These are phyloP conservation scores for Trichoderma sp. DNA, from an alignment of 2,329 filamentous ascomycete genomes.

Conservation along the genomic window DNA sequence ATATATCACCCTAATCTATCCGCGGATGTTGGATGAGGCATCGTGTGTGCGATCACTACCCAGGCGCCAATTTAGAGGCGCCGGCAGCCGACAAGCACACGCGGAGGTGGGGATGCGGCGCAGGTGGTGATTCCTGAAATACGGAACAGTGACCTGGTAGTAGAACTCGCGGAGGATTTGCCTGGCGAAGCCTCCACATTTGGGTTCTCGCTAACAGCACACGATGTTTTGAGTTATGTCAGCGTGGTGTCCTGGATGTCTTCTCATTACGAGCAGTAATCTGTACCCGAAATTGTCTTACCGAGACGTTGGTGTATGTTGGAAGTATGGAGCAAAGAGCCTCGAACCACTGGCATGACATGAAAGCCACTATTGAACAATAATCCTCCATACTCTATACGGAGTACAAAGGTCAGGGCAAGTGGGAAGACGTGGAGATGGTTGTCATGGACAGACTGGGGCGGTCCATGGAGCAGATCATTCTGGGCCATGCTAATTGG, in stretches of 20 bases:
- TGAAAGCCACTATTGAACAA: background rate
- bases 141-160: background rate
- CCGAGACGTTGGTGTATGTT: background rate
- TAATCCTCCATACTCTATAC: constrained; percentile 1
- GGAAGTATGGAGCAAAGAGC: background rate
- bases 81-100: constrained; percentile 8
- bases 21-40: background rate
- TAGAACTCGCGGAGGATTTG: background rate
- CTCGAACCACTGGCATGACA: background rate
- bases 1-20: background rate
- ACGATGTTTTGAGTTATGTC: background rate
- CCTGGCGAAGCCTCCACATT: background rate
- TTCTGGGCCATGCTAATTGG: constrained; percentile 26
- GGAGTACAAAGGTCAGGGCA: background rate
- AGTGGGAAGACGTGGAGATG: constrained; percentile 3
- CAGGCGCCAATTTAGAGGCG: constrained; percentile 3
- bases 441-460: constrained; percentile 8
- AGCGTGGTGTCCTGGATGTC: background rate
- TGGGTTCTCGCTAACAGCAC: background rate
- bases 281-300: background rate
- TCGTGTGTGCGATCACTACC: constrained; percentile 7
- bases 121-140: background rate
- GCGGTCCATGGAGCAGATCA: constrained; percentile 25
- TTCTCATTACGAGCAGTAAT: background rate
- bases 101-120: constrained; percentile 12